Percentiles rank a stretch among this genome's conserved stretches.
Evolutionary conservation across 306 rosid genomes (phyloP).

Genomic region (Medicago arabica): DNA sequence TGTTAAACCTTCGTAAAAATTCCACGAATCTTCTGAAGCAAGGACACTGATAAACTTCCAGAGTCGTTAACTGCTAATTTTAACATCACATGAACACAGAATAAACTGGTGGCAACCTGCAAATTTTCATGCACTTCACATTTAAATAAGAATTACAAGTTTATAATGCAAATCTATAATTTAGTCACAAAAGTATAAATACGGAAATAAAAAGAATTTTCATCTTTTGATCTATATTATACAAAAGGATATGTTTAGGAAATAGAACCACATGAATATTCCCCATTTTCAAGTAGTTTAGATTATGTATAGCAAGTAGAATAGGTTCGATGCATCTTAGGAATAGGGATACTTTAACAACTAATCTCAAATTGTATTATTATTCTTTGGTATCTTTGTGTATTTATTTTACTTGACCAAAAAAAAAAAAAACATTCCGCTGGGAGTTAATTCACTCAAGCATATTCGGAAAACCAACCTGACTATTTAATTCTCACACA

Average conservation of each 20-base stretch:
- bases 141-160: conserved; percentile 8
- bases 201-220: neutral
- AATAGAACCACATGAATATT: neutral
- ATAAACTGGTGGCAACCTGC: conserved; percentile 83
- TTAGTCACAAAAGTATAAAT: conserved; percentile 21
- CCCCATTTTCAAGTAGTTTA: conserved; percentile 4
- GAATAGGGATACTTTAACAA: neutral
- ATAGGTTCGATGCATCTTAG: neutral
- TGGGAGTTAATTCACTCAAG: neutral
- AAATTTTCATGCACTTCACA: conserved; percentile 36
- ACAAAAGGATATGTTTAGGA: neutral
- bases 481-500: neutral
- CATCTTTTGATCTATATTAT: conserved; percentile 11
- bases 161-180: conserved; percentile 36
- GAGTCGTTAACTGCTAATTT: conserved; percentile 61
- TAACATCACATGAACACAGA: conserved; percentile 75
- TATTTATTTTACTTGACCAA: too few species aligned
- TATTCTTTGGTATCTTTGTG: neutral
- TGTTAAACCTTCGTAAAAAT: conserved; percentile 63
- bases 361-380: neutral
- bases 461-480: neutral
- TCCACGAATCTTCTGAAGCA: conserved; percentile 69
- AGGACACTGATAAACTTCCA: conserved; percentile 82
- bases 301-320: conserved; percentile 12
- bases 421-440: neutral